Percentiles rank a stretch among this genome's conserved stretches.
These are phyloP conservation scores for Cyamopsis tetragonoloba DNA, from an alignment of 306 rosid species.

Conservation along the genomic window DNA sequence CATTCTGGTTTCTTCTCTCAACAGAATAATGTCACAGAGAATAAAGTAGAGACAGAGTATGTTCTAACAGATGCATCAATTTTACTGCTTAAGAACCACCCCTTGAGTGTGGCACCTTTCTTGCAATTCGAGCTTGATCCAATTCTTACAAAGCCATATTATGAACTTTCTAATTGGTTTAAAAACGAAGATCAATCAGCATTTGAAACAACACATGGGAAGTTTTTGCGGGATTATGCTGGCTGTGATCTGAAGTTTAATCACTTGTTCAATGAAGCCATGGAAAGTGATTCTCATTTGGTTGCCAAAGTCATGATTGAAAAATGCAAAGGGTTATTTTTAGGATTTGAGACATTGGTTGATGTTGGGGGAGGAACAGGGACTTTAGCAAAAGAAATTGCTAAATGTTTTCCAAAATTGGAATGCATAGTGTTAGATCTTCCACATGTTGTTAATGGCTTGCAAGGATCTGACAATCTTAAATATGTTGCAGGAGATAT, in stretches of 20 bases:
- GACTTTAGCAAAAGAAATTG: not conserved
- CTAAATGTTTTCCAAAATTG: not conserved
- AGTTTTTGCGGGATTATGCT: not conserved
- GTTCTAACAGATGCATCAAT: not conserved
- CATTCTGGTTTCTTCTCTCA: constrained; percentile 18
- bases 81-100: not conserved
- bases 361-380: constrained; percentile 26
- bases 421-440: constrained; percentile 11
- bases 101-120: not conserved
- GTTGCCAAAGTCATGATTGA: not conserved
- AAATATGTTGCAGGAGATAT: constrained; percentile 17
- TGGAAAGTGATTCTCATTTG: not conserved
- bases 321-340: not conserved
- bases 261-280: not conserved
- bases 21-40: not conserved
- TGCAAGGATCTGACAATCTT: not conserved
- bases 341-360: constrained; percentile 4
- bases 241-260: not conserved
- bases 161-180: constrained; percentile 1
- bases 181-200: not conserved
- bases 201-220: not conserved
- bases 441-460: constrained; percentile 18
- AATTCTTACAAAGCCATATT: not conserved
- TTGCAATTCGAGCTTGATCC: not conserved
- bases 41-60: not conserved